A percentile compares a stretch with the other conserved stretches of the same genome.
phyloP scores from a whole-genome alignment of 441 rosid genomes.

The Raphanus hybrid region DNA sequence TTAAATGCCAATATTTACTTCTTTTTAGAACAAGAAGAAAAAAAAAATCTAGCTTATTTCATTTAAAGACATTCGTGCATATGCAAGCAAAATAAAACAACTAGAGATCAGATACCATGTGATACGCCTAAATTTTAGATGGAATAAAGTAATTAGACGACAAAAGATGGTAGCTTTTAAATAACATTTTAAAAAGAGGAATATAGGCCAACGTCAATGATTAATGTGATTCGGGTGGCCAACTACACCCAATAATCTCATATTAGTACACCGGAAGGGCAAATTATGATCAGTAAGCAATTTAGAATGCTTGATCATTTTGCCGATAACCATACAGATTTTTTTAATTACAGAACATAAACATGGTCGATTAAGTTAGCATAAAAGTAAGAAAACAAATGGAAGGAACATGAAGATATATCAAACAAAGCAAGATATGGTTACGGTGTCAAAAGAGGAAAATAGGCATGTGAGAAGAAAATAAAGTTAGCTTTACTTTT shows the following conservation, averaged over 20 bases:
- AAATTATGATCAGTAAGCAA: neutral
- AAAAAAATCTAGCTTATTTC: neutral
- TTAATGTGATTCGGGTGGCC: slow-evolving; percentile 5
- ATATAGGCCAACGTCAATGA: neutral
- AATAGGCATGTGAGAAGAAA: slow-evolving; percentile 32
- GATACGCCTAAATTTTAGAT: neutral
- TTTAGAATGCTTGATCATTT: neutral
- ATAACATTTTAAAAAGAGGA: neutral
- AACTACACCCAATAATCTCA: slow-evolving; percentile 5
- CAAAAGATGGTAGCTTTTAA: slow-evolving; percentile 5
- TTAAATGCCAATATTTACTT: neutral
- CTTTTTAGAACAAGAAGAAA: neutral
- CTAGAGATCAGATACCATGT: neutral
- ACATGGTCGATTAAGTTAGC: neutral
- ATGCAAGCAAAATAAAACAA: neutral
- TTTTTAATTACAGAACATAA: too few relatives aligned
- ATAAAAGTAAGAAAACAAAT: slow-evolving; percentile 10
- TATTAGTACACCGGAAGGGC: neutral
- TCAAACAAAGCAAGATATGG: slow-evolving; percentile 12
- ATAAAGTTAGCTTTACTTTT: slow-evolving; percentile 30
- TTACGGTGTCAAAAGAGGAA: slow-evolving; percentile 32
- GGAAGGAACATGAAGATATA: slow-evolving; percentile 2
- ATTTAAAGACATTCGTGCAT: neutral
- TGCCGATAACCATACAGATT: neutral
- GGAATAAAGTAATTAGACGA: slow-evolving; percentile 4